phyloP scores from a whole-genome alignment of 1,139 yeast genomes.

The Debaryomyces coudertii region DNA sequence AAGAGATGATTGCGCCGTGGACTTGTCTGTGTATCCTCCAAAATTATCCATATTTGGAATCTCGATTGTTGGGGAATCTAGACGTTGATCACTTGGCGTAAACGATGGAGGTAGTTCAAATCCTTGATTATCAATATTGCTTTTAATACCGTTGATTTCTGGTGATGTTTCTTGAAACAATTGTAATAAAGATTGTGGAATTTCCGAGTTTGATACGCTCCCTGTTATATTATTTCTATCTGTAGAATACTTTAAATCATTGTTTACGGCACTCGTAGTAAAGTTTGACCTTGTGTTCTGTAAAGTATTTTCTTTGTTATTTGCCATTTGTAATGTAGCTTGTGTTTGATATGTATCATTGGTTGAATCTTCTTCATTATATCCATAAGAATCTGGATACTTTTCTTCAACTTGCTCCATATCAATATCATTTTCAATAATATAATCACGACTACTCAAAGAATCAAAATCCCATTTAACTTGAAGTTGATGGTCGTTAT shows the following conservation, averaged over 20 bases:
- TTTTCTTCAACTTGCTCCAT: conserved; percentile 49
- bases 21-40: conserved; percentile 2
- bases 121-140: conserved; percentile 14
- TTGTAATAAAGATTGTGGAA: conserved; percentile 74
- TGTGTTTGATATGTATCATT: conserved; percentile 32
- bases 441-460: conserved; percentile 69
- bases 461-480: conserved; percentile 92
- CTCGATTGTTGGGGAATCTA: conserved; percentile 50
- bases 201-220: conserved; percentile 35
- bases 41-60: conserved; percentile 47
- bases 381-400: conserved; percentile 40
- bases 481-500: conserved; percentile 44
- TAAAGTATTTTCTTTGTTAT: conserved; percentile 8
- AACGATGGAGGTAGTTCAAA: conserved; percentile 23
- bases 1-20: conserved; percentile 33
- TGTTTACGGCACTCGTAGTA: conserved; percentile 2
- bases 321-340: conserved; percentile 31
- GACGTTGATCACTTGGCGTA: conserved; percentile 22
- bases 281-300: not conserved
- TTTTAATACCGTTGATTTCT: conserved; percentile 16
- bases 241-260: not conserved
- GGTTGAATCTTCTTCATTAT: conserved; percentile 31
- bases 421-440: conserved; percentile 65
- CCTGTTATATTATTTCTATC: conserved; percentile 21
- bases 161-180: conserved; percentile 56